Conservation (phyloP, 2,329 filamentous ascomycete genomes). For the Juglanconis juglandina region DNA sequence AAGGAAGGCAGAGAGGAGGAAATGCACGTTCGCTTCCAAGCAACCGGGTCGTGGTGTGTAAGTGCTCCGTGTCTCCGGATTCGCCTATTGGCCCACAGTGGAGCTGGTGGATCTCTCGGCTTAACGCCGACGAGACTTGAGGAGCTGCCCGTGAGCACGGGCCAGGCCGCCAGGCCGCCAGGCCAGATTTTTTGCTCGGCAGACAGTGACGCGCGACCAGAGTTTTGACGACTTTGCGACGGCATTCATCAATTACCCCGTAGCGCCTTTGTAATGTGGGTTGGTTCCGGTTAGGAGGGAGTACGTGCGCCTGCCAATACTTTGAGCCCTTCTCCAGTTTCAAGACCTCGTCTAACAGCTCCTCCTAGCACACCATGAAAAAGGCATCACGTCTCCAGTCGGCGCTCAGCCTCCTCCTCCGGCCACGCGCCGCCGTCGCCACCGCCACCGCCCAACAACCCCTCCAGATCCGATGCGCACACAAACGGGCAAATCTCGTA, state of each 20-base stretch:
- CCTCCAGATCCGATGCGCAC: conserved; percentile 40
- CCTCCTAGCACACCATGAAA: conserved; percentile 15
- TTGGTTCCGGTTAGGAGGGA: background rate
- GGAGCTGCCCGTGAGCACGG: background rate
- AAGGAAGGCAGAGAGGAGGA: background rate
- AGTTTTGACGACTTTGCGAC: background rate
- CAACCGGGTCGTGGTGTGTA: background rate
- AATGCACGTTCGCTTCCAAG: background rate
- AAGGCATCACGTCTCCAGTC: conserved; percentile 25
- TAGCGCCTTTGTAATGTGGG: background rate
- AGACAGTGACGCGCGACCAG: background rate
- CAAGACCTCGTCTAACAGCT: background rate
- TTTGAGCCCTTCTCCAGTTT: background rate
- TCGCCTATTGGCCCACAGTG: background rate
- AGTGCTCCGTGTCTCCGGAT: background rate
- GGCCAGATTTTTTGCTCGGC: background rate
- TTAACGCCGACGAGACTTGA: background rate
- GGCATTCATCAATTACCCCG: background rate
- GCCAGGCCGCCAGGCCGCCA: background rate
- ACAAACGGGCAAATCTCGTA: conserved; percentile 33
- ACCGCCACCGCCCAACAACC: conserved; percentile 27
- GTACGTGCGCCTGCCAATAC: background rate
- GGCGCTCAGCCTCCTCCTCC: conserved; percentile 26
- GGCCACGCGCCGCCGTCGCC: conserved; percentile 1
- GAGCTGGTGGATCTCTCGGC: background rate